Evolutionary conservation across 2,329 filamentous ascomycete species (phyloP), one percentile per base, ranked within the genome.

Genomic region (Colletotrichum kahawae): DNA sequence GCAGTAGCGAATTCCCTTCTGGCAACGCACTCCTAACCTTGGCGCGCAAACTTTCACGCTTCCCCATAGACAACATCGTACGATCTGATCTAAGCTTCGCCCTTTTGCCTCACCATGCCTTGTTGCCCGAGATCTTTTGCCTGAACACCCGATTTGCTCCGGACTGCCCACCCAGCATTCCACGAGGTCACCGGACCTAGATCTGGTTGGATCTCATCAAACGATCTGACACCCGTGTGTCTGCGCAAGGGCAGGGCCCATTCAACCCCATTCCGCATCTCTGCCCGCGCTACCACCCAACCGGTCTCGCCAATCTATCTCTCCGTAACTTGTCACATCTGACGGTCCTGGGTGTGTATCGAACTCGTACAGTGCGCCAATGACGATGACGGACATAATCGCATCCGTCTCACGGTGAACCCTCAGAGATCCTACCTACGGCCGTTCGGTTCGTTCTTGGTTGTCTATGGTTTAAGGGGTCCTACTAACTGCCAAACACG

Each of bases 171-270:
- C 51, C 21, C 54, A 43, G 9, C 68, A 71, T 67, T 67, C 72
- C 72, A 67, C 62, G 56, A 71, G 27, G 72, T 71, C 68, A 75
- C 72, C 51, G 63, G 72, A 43, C 69, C 56, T 16, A 48, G 72
- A 75, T 71, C 72, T 71, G 68, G 72, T 75, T 75, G 68, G 72
- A 75, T 75, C 68, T 75, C 68, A 75, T 71, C 68, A 75, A 71
- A 75, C 62, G 72, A 75, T 75, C 72, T 75, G 62, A 75, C 72
- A 75, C 72, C 68, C 68, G 68, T 71, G 60, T 71, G 68, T 71
- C 27, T 71, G 67, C 63, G 56, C 72, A 75, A 71, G 72, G 72
- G 56, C 63, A 67, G 36, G 62, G 67, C 48, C 56, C 33, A 51
- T 62, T 51, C 27, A 38, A 62, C 27, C 34, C 21, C 56, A 18